phyloP scores from a whole-genome alignment of 2,329 filamentous ascomycete genomes.

The Thelonectria blattea region DNA sequence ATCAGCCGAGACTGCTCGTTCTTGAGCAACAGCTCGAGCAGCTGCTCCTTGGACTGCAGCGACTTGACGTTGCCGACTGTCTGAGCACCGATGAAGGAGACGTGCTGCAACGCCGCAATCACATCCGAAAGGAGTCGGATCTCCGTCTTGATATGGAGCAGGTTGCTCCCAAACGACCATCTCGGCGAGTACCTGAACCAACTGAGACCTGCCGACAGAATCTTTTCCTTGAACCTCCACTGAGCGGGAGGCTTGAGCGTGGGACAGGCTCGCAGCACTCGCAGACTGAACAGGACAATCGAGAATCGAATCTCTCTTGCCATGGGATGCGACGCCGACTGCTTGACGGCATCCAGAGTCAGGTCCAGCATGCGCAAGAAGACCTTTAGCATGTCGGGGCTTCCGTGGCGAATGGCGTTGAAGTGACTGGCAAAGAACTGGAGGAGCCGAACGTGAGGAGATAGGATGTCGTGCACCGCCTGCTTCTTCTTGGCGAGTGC shows the following conservation, averaged over 20 bases:
- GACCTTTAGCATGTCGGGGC: slow-evolving; percentile 77
- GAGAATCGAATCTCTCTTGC: slow-evolving; percentile 92
- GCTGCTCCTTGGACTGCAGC: slow-evolving; percentile 78
- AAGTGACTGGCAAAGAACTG: slow-evolving; percentile 95
- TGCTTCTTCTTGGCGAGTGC: slow-evolving; percentile 77
- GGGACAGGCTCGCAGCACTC: slow-evolving; percentile 75
- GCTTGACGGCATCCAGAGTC: slow-evolving; percentile 76
- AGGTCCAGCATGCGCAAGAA: slow-evolving; percentile 82
- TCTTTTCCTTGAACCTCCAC: slow-evolving; percentile 87
- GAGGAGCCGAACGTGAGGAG: slow-evolving; percentile 83
- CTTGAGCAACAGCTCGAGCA: slow-evolving; percentile 81
- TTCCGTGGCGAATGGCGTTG: slow-evolving; percentile 87
- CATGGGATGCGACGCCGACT: slow-evolving; percentile 79
- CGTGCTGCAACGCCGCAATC: slow-evolving; percentile 66
- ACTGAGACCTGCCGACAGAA: slow-evolving; percentile 81
- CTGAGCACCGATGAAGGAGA: slow-evolving; percentile 64
- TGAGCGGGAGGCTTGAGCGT: slow-evolving; percentile 67
- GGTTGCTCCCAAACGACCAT: slow-evolving; percentile 96
- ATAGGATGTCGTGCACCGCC: slow-evolving; percentile 79
- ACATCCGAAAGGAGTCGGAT: slow-evolving; percentile 82
- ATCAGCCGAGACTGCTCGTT: slow-evolving; percentile 83
- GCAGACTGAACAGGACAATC: slow-evolving; percentile 81
- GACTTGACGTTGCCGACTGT: slow-evolving; percentile 64
- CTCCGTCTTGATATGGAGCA: slow-evolving; percentile 92
- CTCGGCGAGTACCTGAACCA: slow-evolving; percentile 87